These are phyloP conservation scores for Gossypium turneri DNA, from an alignment of 345 rosid genomes.

Conservation along the genomic window DNA sequence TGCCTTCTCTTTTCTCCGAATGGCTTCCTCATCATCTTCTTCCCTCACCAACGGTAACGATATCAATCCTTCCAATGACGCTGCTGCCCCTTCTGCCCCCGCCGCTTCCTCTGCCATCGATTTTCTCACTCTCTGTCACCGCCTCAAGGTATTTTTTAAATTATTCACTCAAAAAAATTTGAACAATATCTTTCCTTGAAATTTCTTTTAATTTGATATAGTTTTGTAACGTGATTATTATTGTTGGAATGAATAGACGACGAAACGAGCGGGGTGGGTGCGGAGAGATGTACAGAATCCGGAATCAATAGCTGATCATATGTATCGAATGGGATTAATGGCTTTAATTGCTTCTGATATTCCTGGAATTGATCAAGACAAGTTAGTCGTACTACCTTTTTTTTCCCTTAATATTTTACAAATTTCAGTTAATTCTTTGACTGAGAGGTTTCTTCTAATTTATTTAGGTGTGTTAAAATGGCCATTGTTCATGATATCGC, in stretches of 20 bases:
- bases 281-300: constrained; percentile 66
- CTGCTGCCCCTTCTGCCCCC: neutral
- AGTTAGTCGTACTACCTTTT: constrained; percentile 34
- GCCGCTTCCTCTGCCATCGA: constrained; percentile 61
- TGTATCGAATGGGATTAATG: constrained; percentile 97
- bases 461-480: constrained; percentile 92
- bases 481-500: constrained; percentile 95
- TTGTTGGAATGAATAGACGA: constrained; percentile 43
- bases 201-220: neutral
- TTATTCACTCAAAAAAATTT: too few relatives aligned
- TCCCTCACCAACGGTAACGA: constrained; percentile 31
- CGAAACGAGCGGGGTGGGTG: constrained; percentile 93
- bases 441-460: neutral
- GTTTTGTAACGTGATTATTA: neutral
- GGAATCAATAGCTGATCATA: constrained; percentile 87
- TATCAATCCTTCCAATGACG: constrained; percentile 18
- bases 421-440: neutral
- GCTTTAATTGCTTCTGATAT: constrained; percentile 70
- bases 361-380: constrained; percentile 80
- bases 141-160: constrained; percentile 57
- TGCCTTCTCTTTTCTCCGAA: constrained; percentile 30
- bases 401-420: neutral
- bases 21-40: constrained; percentile 46
- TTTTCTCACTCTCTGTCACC: constrained; percentile 86
- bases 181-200: too few relatives aligned